Evolutionary conservation across 106 monocot species (phyloP), one percentile per base, ranked within the genome.

Genomic region (Phalaenopsis aphrodite): DNA sequence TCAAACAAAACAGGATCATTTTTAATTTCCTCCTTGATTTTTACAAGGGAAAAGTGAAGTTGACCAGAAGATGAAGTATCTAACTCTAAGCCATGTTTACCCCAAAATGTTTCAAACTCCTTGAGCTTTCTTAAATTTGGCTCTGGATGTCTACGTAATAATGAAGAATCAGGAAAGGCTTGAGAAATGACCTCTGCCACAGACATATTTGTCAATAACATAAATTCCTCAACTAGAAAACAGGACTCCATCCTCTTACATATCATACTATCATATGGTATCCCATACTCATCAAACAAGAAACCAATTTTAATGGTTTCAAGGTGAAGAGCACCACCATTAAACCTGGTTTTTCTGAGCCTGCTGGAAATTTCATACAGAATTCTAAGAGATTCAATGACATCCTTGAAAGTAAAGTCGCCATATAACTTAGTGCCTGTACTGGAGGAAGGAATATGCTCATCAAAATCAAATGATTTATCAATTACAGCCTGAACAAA

Each of bases 111-210:
- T 89, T 90, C 90, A 82, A 98, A 94, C 41, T 98, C 97, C 80
- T 83, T 92, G 36, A 94, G 89, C 79, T 92, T 98, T 37, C 92
- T 79, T 30, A 81, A 52, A 76, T 89, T 94, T 66, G 97, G 97
- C 81, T 94, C 89, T 58, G 92, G 97, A 88, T 98, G 97, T 75
- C 97, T 92, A 17, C 94, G 86, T 15, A 98, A 84, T 56, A 98
- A 84, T 0, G 97, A 85, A 85, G 89, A 85, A 24, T 91, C 89
- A 42, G 94, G 97, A 86, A 92, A 98, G 39, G 86, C 75, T 84
- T 76, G 86, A 10, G 92, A 90, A 84, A 98, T 92, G 77, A 92
- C 85, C 84, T 88, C 88, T 55, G 97, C 97, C 73, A 79, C 89
- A 14, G 94, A 88, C 69, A 57, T 92, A 68, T 98, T 94, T 55